Evolutionary conservation across 78 protist species (phyloP).

Genomic region (Parvularia atlantis): DNA sequence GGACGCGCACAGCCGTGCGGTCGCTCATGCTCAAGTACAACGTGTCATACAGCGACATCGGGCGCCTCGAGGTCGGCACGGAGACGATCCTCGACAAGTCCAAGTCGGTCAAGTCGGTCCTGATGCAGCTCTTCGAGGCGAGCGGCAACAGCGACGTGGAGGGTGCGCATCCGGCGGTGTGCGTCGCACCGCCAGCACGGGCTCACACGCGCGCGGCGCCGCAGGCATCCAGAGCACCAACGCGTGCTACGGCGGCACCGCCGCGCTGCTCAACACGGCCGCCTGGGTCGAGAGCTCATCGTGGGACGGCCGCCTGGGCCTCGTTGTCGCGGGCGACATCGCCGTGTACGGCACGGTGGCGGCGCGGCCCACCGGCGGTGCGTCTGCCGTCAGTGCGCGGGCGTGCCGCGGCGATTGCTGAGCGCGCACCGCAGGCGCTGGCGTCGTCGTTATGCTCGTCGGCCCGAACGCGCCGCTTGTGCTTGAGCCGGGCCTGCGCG

Average conservation of each 20-base stretch:
- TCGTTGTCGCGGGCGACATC: conserved; percentile 82
- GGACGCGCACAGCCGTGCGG: too few species aligned
- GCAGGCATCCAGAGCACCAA: conserved; percentile 73
- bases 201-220: too few species aligned
- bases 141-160: conserved; percentile 55
- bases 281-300: conserved; percentile 81
- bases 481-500: conserved; percentile 54
- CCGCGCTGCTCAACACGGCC: conserved; percentile 74
- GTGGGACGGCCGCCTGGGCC: conserved; percentile 89
- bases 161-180: conserved; percentile 22
- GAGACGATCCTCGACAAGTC: conserved; percentile 86
- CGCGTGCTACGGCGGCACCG: conserved; percentile 97
- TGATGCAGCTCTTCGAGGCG: conserved; percentile 68
- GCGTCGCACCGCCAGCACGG: conserved; percentile 2
- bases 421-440: conserved; percentile 60
- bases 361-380: conserved; percentile 55
- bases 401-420: too few species aligned
- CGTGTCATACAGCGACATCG: conserved; percentile 52
- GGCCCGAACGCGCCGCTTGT: conserved; percentile 92
- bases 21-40: conserved; percentile 53
- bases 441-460: conserved; percentile 93
- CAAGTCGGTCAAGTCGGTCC: conserved; percentile 70
- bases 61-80: conserved; percentile 91
- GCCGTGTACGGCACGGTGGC: conserved; percentile 74
- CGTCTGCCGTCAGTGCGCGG: too few species aligned